These are phyloP conservation scores for Poa pratensis DNA, from an alignment of 176 grass and related monocot species.

Conservation along the genomic window DNA sequence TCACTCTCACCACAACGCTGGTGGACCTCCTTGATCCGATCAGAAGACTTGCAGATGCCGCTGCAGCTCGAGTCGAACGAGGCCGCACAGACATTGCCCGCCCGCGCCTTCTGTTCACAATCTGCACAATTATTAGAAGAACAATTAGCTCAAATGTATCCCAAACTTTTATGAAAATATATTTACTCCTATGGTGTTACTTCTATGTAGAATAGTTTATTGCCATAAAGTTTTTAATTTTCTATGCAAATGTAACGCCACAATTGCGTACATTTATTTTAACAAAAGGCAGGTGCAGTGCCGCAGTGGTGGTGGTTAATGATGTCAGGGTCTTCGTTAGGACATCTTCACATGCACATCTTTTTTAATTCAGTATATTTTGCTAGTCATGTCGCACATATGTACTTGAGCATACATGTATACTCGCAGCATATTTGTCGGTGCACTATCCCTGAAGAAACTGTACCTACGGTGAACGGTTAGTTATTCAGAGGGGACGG, in stretches of 20 bases:
- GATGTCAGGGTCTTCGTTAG: not conserved
- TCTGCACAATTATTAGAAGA: constrained; percentile 28
- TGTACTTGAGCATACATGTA: not conserved
- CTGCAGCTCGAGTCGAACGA: constrained; percentile 71
- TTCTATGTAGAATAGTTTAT: not conserved
- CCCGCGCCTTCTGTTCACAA: constrained; percentile 60
- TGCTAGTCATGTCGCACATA: not conserved
- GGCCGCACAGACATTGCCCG: constrained; percentile 52
- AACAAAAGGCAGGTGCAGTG: not conserved
- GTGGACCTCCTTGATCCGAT: constrained; percentile 58
- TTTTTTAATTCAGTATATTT: too few relatives aligned
- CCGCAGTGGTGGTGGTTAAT: not conserved
- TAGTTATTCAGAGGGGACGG: constrained; percentile 8
- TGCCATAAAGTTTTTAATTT: not conserved
- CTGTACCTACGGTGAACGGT: constrained; percentile 25
- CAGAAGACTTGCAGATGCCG: constrained; percentile 63
- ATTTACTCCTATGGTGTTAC: not conserved
- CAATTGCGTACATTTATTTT: not conserved
- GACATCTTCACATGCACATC: too few relatives aligned
- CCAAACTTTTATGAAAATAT: not conserved
- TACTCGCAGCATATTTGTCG: not conserved
- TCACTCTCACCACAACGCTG: constrained; percentile 54
- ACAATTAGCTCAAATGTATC: not conserved
- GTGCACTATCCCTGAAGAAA: not conserved
- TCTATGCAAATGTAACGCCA: not conserved